Evolutionary conservation across 208 protist species (phyloP), one percentile per base, ranked within the genome.

Genomic region (Trypanosoma cruzi): DNA sequence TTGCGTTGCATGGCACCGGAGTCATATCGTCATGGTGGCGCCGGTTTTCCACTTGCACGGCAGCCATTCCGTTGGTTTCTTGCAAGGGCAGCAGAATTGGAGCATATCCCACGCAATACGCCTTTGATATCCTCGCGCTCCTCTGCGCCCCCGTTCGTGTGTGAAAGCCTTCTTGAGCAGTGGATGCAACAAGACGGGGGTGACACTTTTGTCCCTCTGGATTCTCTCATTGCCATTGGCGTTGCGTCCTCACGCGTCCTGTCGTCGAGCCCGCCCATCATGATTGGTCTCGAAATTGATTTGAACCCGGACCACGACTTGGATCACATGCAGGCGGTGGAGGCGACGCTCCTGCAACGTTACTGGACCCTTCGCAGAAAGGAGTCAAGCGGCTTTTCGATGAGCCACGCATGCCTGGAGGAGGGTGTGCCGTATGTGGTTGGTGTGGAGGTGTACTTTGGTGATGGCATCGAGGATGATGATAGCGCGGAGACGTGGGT

Each of bases 41-140:
- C 11, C 28, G 53, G 32, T 10, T 61, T 36, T 42, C 32, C 34
- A 18, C 29, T 49, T 59, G 64, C 64, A 26, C 64, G 64, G 46
- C 28, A 60, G 44, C 49, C 64, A n/a, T 68, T 68, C 57, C 64
- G 64, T 46, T 68, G 64, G 64, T 68, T 68, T 56, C 55, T 68
- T 50, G 64, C 54, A 24, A 44, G 34, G 20, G 53, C 54, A 8
- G 16, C 40, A 48, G 64, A 31, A 1, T n/a, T 68, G 11, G 48
- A 68, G 32, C n/a, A 31, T 24, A 4, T 68, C 46, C 64, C 64
- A 18, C 42, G 64, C 22, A 36, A 60, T 18, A 6, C 8, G 34
- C 34, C 49, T 2, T 24, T 68, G 22, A 11, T 29, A 26, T n/a
- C 59, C 14, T 44, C 37, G 28, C 28, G 32, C 22, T 34, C 50